Evolutionary conservation across 257 asterid species (phyloP), one percentile per base, ranked within the genome.

Genomic region (Solanum acaule): DNA sequence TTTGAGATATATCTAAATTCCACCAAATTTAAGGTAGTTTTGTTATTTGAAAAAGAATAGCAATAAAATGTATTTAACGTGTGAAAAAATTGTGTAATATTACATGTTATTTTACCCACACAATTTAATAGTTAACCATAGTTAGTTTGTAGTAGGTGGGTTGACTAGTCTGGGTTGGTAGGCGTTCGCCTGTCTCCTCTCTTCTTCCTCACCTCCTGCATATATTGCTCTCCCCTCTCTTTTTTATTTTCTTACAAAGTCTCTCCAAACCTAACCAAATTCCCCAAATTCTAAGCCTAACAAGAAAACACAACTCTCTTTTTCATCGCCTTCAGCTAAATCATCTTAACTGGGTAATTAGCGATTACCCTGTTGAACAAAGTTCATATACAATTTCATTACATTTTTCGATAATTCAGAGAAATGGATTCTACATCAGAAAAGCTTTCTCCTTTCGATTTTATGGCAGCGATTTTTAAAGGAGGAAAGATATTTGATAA

Each of bases 371-470:
- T 46, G 46, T 52, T 42, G 84, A 63, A 33, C 2, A 85, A 63
- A 37, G 2, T 63, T 18, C 13, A 49, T 20, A 16, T 40, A 44
- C 10, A 71, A n/a, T 16, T 46, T 37, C 56, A 31, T 18, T 27
- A 37, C 56, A 31, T 29, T 71, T 73, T 75, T 35, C 23, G 34
- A n/a, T n/a, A 5, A 44, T 77, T 38, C 34, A 77, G 5, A 38
- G 59, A n/a, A 52, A 86, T 89, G 97, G 95, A 96, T 29, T 90
- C 97, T 46, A 89, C 94, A 77, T 29, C 96, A 3, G 96, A 92
- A 90, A 96, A 95, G 93, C 89, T 95, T 14, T 95, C 99, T 6
- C 93, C 99, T 1, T 92, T 97, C 65, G 99, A 97, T 90, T 94
- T 97, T 88, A 94, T 97, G 98, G 38, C 95, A 3, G 96, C 95